phyloP scores from a whole-genome alignment of 1,284 basidiomycete species.

The Austroboletus novae-zelandiae region DNA sequence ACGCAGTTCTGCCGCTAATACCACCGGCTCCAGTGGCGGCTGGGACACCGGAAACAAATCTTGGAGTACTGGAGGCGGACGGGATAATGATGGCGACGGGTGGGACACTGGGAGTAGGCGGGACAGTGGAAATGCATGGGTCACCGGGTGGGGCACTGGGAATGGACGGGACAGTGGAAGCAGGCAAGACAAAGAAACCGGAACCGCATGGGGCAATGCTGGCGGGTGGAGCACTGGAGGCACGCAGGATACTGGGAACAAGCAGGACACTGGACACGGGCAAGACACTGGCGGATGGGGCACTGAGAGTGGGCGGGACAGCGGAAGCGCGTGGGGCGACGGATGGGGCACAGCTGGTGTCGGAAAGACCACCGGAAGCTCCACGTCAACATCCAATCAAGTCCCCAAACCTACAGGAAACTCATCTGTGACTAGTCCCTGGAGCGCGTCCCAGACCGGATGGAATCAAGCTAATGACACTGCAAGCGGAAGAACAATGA shows the following conservation, averaged over 20 bases:
- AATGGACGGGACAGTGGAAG: slow-evolving; percentile 6
- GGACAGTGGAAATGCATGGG: slow-evolving; percentile 6
- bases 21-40: too few species aligned
- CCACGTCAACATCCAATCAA: slow-evolving; percentile 8
- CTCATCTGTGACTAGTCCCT: background rate
- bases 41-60: too few species aligned
- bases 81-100: background rate
- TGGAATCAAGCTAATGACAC: background rate
- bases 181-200: too few species aligned
- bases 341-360: slow-evolving; percentile 4
- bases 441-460: background rate
- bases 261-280: too few species aligned
- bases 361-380: slow-evolving; percentile 6
- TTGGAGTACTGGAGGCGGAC: too few species aligned
- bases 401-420: background rate
- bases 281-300: background rate
- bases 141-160: slow-evolving; percentile 3
- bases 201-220: too few species aligned
- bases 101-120: slow-evolving; percentile 4
- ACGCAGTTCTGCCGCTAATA: too few species aligned
- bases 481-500: background rate
- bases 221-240: too few species aligned
- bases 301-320: slow-evolving; percentile 6
- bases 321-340: slow-evolving; percentile 1
- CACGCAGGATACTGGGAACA: too few species aligned